Evolutionary conservation across 2,329 filamentous ascomycete genomes (phyloP).

Genomic region (Orbilia blumenaviensis): DNA sequence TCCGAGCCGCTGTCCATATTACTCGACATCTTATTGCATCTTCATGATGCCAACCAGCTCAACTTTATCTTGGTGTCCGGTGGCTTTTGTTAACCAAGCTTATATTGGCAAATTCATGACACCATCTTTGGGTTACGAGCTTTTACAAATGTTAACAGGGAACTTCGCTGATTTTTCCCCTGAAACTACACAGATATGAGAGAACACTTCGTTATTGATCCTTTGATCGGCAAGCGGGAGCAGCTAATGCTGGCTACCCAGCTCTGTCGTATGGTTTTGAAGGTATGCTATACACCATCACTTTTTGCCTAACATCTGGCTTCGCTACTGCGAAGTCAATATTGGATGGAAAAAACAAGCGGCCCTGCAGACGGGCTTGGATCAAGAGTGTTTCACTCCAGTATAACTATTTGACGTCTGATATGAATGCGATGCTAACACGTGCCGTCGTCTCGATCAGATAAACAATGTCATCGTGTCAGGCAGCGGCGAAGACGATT

Average conservation of each 20-base stretch:
- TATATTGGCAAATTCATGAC: conserved; percentile 38
- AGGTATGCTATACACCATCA: conserved; percentile 66
- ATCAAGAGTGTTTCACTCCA: conserved; percentile 43
- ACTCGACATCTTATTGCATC: conserved; percentile 48
- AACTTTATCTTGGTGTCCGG: conserved; percentile 16
- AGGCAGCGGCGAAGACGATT: conserved; percentile 59
- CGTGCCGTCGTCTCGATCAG: conserved; percentile 37
- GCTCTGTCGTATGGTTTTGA: conserved; percentile 96
- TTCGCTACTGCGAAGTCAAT: conserved; percentile 73
- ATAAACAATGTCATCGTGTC: conserved; percentile 59
- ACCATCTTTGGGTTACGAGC: conserved; percentile 32
- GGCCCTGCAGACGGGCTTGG: conserved; percentile 21
- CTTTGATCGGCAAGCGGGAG: conserved; percentile 96
- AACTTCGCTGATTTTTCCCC: conserved; percentile 51
- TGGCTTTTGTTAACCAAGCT: conserved; percentile 26
- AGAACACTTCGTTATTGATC: conserved; percentile 97
- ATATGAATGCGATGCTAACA: conserved; percentile 28
- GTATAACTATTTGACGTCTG: conserved; percentile 16
- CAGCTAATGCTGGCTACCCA: conserved; percentile 96
- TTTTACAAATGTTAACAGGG: conserved; percentile 9
- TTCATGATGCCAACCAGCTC: conserved; percentile 32
- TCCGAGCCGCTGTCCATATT: conserved; percentile 53
- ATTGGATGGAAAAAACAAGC: conserved; percentile 30
- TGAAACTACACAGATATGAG: conserved; percentile 76
- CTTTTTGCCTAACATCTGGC: conserved; percentile 70